Base-by-base conservation (phyloP, 208 protist genomes). In the Angomonas desouzai region DNA sequence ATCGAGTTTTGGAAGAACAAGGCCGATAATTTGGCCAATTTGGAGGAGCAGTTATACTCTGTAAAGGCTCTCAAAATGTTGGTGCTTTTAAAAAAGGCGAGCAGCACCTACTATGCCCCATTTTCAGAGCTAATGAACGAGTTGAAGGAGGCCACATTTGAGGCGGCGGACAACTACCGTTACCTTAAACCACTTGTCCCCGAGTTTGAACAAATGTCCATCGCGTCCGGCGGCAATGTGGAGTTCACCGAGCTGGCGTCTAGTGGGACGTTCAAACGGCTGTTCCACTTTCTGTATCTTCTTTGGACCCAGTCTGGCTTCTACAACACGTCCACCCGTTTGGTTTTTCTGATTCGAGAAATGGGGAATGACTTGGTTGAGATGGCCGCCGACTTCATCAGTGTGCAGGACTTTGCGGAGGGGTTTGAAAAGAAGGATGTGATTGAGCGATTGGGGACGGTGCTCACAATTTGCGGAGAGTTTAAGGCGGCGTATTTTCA, bases 1-100 rank as follows among this genome's bases (percentile, higher is more conserved):
- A 76, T 99, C 28, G 85, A 79, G 20, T 99, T 98, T 74, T 99
- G 97, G 97, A 81, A 93, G 62, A 85, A 79, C 56, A 98, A 98
- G 78, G 75, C 89, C 2, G 78, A 91, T 16, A 97, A 99, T 76
- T 74, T 99, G 28, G 74, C 76, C 10, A 89, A 85, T 27, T 72
- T 99, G 38, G 82, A 96, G 64, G 82, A 97, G 59, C 97, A 99
- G 72, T 62, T 98, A n/a, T 85, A 90, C 56, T 91, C 85, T 10
- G 85, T 93, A 23, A 91, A 96, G 58, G 81, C 97, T 9, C 72
- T 92, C 18, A 97, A 96, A 64, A 92, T 98, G 55, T 66, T 98
- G 16, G 87, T 96, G 29, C 85, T 96, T 32, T 77, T 98, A 33
- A 97, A 97, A 63, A 92, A 91, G 55, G 67, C 87, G 22, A 79